Evolutionary conservation across 805 yeast genomes (phyloP), one percentile per base, ranked within the genome.

Genomic region (Metschnikowia lachancei): DNA sequence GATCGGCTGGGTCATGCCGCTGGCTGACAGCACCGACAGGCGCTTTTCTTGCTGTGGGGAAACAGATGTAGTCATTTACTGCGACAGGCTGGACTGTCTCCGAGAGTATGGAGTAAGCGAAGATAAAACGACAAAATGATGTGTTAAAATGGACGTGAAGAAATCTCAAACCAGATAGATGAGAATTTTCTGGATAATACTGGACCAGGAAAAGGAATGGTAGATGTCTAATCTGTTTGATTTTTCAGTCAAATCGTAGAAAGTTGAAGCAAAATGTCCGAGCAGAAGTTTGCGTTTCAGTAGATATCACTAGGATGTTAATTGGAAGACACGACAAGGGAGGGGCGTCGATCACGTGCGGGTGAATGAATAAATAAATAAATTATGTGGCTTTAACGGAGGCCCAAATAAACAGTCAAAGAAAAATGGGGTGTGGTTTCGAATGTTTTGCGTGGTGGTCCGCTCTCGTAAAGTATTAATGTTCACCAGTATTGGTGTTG

Each of bases 1-100:
- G 36, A 89, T 87, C 10, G 95, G 95, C 60, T 82, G 83, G 39
- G 65, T 62, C 22, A 49, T 48, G 33, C 49, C 55, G 26, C 39
- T 20, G 22, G 32, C 45, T n/a, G 49, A 43, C 43, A 44, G 40
- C 36, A 40, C 47, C 24, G 46, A 43, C n/a, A 13, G 13, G 17
- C 19, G 17, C 5, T 32, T 32, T 14, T 32, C 19, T 5, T 32
- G 19, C 17, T 32, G 19, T 12, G 35, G 35, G 19, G 35, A 32
- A 8, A 22, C 24, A 22, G 24, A 22, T 5, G 24, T 22, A 8
- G 24, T 5, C 24, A 22, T 22, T 22, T 5, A 22, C 8, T 8
- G 24, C 8, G 8, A 22, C 4, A 22, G 8, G 24, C 24, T 22
- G 8, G 24, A 22, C 24, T 22, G 8, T 22, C 8, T 8, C 8